Conservation (phyloP, 306 rosid species). For the Ceratonia siliqua region DNA sequence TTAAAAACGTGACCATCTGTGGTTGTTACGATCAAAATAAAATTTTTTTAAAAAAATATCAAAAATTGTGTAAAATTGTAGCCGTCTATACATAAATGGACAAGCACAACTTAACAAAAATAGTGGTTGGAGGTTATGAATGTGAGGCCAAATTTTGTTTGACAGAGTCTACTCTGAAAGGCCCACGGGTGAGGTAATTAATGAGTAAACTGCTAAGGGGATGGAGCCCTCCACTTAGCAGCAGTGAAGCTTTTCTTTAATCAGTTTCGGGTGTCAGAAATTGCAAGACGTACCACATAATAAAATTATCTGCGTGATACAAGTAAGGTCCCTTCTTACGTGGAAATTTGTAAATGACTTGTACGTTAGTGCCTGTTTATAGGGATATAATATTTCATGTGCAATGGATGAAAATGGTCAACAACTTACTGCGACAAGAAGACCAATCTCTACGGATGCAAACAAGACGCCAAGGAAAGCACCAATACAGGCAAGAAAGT, state of each 20-base stretch:
- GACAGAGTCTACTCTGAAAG: neutral
- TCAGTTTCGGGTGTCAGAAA: neutral
- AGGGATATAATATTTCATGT: neutral
- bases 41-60: too few relatives aligned
- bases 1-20: too few relatives aligned
- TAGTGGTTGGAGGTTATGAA: neutral
- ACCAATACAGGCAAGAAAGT: slow-evolving; percentile 74
- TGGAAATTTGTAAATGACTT: slow-evolving; percentile 8
- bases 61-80: too few relatives aligned
- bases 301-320: neutral
- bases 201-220: neutral
- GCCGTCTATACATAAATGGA: too few relatives aligned
- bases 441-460: slow-evolving; percentile 70
- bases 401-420: neutral
- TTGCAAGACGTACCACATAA: too few relatives aligned
- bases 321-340: slow-evolving; percentile 4
- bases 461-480: slow-evolving; percentile 83
- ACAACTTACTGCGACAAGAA: slow-evolving; percentile 64
- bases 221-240: slow-evolving; percentile 13
- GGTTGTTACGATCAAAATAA: too few relatives aligned
- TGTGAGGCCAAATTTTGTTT: slow-evolving; percentile 3
- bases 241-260: neutral
- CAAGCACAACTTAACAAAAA: too few relatives aligned
- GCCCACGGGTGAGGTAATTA: neutral
- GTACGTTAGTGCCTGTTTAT: neutral